Percentiles rank a stretch among this genome's conserved stretches.
phyloP scores from a whole-genome alignment of 2,329 filamentous ascomycete species.

The Alternaria triticimaculans region DNA sequence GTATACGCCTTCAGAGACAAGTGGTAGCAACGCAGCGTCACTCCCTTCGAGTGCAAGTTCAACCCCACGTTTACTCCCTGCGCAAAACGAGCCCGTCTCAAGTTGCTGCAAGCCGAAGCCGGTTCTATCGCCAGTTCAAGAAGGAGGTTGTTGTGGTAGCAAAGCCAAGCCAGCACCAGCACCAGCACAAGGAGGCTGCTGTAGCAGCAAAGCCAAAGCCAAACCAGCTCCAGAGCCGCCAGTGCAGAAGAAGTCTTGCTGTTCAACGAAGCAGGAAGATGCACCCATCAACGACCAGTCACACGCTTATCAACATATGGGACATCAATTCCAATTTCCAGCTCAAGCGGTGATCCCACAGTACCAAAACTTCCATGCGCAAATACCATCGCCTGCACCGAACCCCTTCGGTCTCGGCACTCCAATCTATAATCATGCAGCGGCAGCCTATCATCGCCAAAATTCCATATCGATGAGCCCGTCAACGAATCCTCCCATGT shows the following conservation, averaged over 20 bases:
- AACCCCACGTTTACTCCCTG: constrained; percentile 42
- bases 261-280: constrained; percentile 28
- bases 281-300: constrained; percentile 7
- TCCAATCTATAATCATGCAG: constrained; percentile 45
- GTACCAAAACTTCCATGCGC: constrained; percentile 28
- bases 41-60: constrained; percentile 47
- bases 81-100: constrained; percentile 34
- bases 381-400: constrained; percentile 16
- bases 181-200: constrained; percentile 29
- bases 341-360: constrained; percentile 28
- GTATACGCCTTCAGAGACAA: constrained; percentile 42
- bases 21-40: constrained; percentile 42
- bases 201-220: constrained; percentile 35
- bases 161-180: constrained; percentile 26
- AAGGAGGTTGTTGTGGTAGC: constrained; percentile 40
- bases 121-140: constrained; percentile 14
- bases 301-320: constrained; percentile 13
- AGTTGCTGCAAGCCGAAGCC: constrained; percentile 44
- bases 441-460: constrained; percentile 40
- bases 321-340: constrained; percentile 30
- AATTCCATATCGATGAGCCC: constrained; percentile 41
- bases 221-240: constrained; percentile 21
- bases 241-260: constrained; percentile 41
- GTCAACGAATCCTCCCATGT: constrained; percentile 15
- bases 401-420: constrained; percentile 40